These are phyloP conservation scores for Arabidopsis suecica DNA, from an alignment of 345 rosid species.

Conservation along the genomic window DNA sequence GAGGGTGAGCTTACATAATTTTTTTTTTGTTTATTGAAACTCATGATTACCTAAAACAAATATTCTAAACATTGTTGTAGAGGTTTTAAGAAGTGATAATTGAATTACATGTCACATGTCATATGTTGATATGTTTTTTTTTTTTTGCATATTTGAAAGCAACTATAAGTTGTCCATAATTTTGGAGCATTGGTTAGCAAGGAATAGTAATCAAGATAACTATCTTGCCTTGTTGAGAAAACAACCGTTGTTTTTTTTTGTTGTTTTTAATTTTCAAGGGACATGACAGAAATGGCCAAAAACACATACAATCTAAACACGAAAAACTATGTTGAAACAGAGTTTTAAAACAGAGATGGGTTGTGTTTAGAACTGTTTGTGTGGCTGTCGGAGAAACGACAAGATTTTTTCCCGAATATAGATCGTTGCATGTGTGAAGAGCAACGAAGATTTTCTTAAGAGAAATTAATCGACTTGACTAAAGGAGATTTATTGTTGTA, in stretches of 20 bases:
- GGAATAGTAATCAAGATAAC: no score
- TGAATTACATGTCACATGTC: not conserved
- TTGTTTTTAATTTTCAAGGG: not conserved
- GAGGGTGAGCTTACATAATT: not conserved
- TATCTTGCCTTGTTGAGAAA: not conserved
- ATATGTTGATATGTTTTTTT: no score
- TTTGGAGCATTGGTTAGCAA: no score
- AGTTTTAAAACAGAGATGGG: not conserved
- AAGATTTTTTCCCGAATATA: no score
- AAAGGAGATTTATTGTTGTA: not conserved
- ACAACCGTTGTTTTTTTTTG: not conserved
- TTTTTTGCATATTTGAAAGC: not conserved
- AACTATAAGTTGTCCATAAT: not conserved
- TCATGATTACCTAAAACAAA: not conserved
- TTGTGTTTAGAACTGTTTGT: not conserved
- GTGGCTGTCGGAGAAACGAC: not conserved
- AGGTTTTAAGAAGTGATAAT: not conserved
- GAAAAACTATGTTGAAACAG: not conserved
- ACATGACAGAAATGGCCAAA: not conserved
- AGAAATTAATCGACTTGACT: not conserved
- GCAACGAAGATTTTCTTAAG: not conserved
- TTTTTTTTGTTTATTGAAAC: no score
- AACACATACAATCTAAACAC: not conserved
- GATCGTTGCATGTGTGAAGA: not conserved
- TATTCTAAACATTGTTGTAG: not conserved